A percentile compares a stretch with the other conserved stretches of the same genome.
Conservation (phyloP, 768 basidiomycete species). For the Neoboletus subvelutipes region DNA sequence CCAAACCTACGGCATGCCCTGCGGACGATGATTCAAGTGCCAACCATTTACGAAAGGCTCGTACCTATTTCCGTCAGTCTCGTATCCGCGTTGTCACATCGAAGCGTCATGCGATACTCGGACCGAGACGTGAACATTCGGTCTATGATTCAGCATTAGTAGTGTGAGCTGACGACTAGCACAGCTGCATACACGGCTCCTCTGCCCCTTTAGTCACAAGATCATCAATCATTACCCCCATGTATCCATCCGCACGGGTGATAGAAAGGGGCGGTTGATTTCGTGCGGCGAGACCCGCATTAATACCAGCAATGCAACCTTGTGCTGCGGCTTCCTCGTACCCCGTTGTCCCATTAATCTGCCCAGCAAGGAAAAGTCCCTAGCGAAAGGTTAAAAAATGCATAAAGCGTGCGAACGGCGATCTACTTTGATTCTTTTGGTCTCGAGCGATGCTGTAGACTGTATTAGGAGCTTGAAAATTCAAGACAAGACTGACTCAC, state of each 20-base stretch:
- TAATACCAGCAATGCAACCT: slow-evolving; percentile 84
- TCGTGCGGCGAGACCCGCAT: slow-evolving; percentile 73
- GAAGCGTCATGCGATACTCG: slow-evolving; percentile 85
- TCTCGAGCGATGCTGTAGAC: slow-evolving; percentile 71
- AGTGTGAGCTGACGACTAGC: background rate
- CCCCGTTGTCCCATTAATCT: slow-evolving; percentile 92
- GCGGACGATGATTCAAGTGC: slow-evolving; percentile 1
- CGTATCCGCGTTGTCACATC: slow-evolving; percentile 87
- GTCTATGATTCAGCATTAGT: slow-evolving; percentile 44
- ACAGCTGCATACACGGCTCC: slow-evolving; percentile 67
- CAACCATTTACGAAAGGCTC: slow-evolving; percentile 3
- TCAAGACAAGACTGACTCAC: slow-evolving; percentile 42
- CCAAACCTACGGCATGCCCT: slow-evolving; percentile 43
- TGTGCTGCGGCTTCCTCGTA: slow-evolving; percentile 95
- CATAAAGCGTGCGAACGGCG: background rate
- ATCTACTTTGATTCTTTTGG: slow-evolving; percentile 71
- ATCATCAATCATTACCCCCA: slow-evolving; percentile 93
- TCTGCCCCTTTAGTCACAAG: slow-evolving; percentile 85
- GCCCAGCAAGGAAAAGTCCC: slow-evolving; percentile 87
- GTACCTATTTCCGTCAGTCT: slow-evolving; percentile 76
- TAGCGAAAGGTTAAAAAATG: slow-evolving; percentile 21
- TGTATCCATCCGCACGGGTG: slow-evolving; percentile 82
- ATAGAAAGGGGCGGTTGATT: slow-evolving; percentile 57
- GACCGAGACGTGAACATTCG: slow-evolving; percentile 93
- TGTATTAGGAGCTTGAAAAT: background rate